Evolutionary conservation across 202 grass and related monocot genomes (phyloP).

Genomic region (Eragrostis tef): DNA sequence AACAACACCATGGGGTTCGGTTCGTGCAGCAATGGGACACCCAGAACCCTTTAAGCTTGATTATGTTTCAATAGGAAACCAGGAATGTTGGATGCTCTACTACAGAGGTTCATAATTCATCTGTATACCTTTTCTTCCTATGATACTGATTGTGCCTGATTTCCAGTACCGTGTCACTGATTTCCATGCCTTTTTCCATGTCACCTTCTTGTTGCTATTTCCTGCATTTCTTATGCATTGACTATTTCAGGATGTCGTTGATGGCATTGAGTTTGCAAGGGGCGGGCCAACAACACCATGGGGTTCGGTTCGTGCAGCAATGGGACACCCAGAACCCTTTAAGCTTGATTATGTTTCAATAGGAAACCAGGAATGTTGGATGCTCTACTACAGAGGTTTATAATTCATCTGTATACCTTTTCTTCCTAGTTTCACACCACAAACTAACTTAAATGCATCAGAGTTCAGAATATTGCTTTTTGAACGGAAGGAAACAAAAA

Average conservation of each 20-base stretch:
- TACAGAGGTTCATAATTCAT: conserved; percentile 72
- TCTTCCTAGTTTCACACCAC: conserved; percentile 10
- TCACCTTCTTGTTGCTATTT: conserved; percentile 1
- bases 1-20: conserved; percentile 77
- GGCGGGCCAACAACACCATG: conserved; percentile 69
- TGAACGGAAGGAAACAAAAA: neutral
- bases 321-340: conserved; percentile 89
- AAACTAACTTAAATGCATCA: conserved; percentile 24
- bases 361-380: conserved; percentile 91
- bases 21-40: conserved; percentile 84
- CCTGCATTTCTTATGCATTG: too few relatives aligned
- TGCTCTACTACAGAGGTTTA: conserved; percentile 84
- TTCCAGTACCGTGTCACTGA: neutral
- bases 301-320: conserved; percentile 77
- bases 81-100: conserved; percentile 80
- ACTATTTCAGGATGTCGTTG: conserved; percentile 70
- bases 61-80: conserved; percentile 90
- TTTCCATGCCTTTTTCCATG: neutral
- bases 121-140: conserved; percentile 16
- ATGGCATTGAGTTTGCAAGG: conserved; percentile 91
- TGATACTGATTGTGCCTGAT: too few relatives aligned
- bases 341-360: conserved; percentile 82
- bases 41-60: conserved; percentile 78
- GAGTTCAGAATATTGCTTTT: conserved; percentile 7
- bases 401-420: conserved; percentile 26